phyloP scores from a whole-genome alignment of 176 grass and related monocot species.

The Echinochloa phyllopogon region DNA sequence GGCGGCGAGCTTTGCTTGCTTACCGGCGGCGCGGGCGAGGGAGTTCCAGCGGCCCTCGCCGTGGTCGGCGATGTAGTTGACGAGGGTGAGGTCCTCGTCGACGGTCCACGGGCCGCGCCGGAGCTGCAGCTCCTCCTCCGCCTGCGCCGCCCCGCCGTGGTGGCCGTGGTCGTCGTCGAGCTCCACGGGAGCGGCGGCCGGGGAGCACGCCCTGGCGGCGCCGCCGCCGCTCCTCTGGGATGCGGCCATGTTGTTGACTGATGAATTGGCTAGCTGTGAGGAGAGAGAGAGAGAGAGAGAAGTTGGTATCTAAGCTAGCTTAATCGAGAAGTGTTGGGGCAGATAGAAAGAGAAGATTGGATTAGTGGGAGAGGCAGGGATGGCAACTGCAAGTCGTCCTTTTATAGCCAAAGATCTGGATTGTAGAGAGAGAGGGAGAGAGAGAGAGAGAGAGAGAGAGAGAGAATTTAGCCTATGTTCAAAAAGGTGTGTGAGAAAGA shows the following conservation, averaged over 20 bases:
- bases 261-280: too few species aligned
- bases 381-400: slow-evolving; percentile 33
- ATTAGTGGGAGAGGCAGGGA: slow-evolving; percentile 37
- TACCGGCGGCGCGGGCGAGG: slow-evolving; percentile 66
- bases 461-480: background rate
- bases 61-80: slow-evolving; percentile 65
- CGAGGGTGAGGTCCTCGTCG: slow-evolving; percentile 70
- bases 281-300: background rate
- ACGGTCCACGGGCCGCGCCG: slow-evolving; percentile 68
- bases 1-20: background rate
- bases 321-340: background rate
- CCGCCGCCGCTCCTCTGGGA: background rate
- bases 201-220: background rate
- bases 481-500: background rate
- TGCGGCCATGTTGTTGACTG: slow-evolving; percentile 21
- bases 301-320: background rate
- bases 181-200: background rate
- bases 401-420: slow-evolving; percentile 39
- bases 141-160: background rate
- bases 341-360: background rate
- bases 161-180: background rate
- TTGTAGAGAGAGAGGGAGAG: too few species aligned
- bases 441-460: slow-evolving; percentile 9
- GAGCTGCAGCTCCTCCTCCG: slow-evolving; percentile 36
- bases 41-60: slow-evolving; percentile 83